Conservation (phyloP, 306 rosid species). For the Medicago arabica region DNA sequence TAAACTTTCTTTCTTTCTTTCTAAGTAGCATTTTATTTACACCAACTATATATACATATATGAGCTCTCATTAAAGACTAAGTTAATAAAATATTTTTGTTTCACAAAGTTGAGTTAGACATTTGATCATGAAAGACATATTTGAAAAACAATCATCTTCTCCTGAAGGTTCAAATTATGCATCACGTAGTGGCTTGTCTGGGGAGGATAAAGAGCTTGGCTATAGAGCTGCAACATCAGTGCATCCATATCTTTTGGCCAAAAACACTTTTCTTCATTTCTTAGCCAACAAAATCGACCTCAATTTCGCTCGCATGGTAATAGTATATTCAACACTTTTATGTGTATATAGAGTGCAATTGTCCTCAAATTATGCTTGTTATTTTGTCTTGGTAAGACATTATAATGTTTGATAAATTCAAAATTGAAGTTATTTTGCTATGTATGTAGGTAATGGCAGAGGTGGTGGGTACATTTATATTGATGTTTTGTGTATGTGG, state of each 20-base stretch:
- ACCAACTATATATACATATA: constrained; percentile 30
- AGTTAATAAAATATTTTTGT: constrained; percentile 17
- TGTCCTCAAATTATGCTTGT: background rate
- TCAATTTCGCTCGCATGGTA: constrained; percentile 62
- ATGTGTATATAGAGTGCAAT: background rate
- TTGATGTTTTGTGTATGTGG: constrained; percentile 81
- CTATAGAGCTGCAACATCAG: constrained; percentile 40
- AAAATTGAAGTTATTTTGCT: constrained; percentile 12
- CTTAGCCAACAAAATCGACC: constrained; percentile 42
- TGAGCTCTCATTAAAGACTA: constrained; percentile 34
- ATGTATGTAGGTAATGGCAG: constrained; percentile 70
- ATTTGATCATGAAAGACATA: constrained; percentile 55
- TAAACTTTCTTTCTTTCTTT: constrained; percentile 8
- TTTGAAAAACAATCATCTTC: constrained; percentile 52
- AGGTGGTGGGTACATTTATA: constrained; percentile 77
- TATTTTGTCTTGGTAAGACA: background rate
- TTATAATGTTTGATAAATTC: constrained; percentile 2
- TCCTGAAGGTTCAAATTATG: constrained; percentile 45
- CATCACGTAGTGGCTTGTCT: constrained; percentile 52
- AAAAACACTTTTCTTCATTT: constrained; percentile 35
- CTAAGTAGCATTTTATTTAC: constrained; percentile 48
- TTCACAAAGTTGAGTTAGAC: constrained; percentile 23
- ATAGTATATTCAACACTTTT: constrained; percentile 29
- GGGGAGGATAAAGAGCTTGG: constrained; percentile 63
- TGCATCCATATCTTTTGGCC: constrained; percentile 35